Evolutionary conservation across 179 eudicot species (phyloP).

Genomic region (Vitellaria paradoxa): DNA sequence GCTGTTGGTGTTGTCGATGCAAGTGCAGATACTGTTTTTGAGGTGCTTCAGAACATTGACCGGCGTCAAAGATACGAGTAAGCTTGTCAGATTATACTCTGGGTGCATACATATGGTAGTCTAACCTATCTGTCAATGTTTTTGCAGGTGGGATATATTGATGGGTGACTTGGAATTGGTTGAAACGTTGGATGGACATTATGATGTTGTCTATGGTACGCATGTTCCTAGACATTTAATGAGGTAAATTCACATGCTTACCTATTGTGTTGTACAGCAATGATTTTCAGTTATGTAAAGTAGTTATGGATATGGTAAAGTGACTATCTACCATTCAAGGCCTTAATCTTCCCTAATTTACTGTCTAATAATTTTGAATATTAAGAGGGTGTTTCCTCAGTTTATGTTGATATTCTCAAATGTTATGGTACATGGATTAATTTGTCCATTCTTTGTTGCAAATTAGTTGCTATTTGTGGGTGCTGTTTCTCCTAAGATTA

Average conservation of each 20-base stretch:
- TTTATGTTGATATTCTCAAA: neutral
- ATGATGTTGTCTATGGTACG: slow-evolving; percentile 88
- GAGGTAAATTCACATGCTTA: slow-evolving; percentile 41
- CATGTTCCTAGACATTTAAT: slow-evolving; percentile 67
- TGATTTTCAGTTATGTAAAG: neutral
- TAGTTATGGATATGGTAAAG: slow-evolving; percentile 6
- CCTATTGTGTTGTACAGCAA: neutral
- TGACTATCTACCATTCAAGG: neutral
- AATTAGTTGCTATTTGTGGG: neutral
- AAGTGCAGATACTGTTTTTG: slow-evolving; percentile 78
- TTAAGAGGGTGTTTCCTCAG: neutral
- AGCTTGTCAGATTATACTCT: slow-evolving; percentile 27
- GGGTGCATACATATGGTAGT: slow-evolving; percentile 3
- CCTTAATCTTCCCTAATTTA: neutral
- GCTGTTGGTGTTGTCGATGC: slow-evolving; percentile 89
- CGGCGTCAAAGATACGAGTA: slow-evolving; percentile 89
- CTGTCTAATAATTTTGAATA: neutral
- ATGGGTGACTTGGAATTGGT: slow-evolving; percentile 80
- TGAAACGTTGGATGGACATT: slow-evolving; percentile 78
- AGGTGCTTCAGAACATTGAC: slow-evolving; percentile 69
- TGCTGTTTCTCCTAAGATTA: neutral
- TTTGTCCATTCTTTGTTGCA: neutral
- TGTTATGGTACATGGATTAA: neutral
- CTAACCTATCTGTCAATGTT: slow-evolving; percentile 16
- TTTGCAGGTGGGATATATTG: slow-evolving; percentile 91